phyloP scores from a whole-genome alignment of 2,329 filamentous ascomycete species.

The Pseudocercospora fijiensis region DNA sequence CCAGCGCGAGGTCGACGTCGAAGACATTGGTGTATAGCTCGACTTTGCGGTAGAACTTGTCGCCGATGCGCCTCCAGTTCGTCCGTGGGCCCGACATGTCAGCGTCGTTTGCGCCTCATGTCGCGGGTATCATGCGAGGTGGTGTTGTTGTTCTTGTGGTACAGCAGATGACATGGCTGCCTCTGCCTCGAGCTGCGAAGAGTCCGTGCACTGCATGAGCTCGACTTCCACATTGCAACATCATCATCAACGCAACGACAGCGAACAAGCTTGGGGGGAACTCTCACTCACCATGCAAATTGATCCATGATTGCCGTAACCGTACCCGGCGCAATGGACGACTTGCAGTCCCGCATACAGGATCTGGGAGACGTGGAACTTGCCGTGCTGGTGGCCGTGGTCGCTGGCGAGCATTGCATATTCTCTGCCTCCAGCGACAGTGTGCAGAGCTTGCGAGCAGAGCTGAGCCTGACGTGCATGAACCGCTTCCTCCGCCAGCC shows the following conservation, averaged over 20 bases:
- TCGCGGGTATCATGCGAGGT: neutral
- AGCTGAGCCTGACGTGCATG: slow-evolving; percentile 61
- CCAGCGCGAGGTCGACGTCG: slow-evolving; percentile 87
- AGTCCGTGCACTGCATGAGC: neutral
- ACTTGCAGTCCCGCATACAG: slow-evolving; percentile 59
- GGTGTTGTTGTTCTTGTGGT: too few relatives aligned
- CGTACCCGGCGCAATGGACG: neutral
- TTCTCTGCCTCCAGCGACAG: slow-evolving; percentile 60
- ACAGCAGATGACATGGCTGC: neutral
- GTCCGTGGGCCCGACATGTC: slow-evolving; percentile 66
- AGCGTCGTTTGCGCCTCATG: slow-evolving; percentile 12
- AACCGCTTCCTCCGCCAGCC: slow-evolving; percentile 71
- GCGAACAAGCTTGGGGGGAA: neutral
- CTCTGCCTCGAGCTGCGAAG: neutral
- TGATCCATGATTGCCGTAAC: neutral
- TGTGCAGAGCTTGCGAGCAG: slow-evolving; percentile 27
- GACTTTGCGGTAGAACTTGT: slow-evolving; percentile 92
- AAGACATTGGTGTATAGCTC: slow-evolving; percentile 92
- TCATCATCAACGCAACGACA: neutral
- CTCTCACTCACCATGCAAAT: neutral
- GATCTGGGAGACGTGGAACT: slow-evolving; percentile 84
- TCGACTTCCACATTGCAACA: neutral
- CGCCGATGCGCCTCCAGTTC: slow-evolving; percentile 91
- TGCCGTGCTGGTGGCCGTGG: slow-evolving; percentile 76
- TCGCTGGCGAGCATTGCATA: slow-evolving; percentile 82